Conservation (phyloP, 73 alveolate genomes). For the Durusdinium trenchii region DNA sequence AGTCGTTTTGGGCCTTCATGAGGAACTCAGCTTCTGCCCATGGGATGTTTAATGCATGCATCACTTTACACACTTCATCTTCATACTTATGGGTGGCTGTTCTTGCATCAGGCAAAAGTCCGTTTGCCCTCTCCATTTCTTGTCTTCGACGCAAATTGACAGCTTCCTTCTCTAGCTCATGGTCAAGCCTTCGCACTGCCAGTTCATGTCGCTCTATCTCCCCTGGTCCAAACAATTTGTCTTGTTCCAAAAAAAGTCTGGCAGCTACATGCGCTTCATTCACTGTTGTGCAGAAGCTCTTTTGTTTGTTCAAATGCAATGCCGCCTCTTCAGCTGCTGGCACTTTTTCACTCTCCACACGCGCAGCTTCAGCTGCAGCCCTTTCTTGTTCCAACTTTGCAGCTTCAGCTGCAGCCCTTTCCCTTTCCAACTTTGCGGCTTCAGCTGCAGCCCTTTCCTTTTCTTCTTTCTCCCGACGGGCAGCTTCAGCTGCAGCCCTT, state of each 20-base stretch:
- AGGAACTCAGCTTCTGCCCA: not conserved
- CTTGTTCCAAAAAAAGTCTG: too few species aligned
- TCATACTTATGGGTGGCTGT: not conserved
- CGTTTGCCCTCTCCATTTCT: not conserved
- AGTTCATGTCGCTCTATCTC: not conserved
- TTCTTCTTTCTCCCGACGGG: not conserved
- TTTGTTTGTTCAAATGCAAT: not conserved
- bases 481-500: not conserved
- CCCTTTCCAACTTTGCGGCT: not conserved
- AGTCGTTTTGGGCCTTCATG: not conserved
- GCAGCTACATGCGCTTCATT: not conserved
- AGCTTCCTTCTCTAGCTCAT: not conserved
- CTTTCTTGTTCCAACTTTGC: not conserved
- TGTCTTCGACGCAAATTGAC: not conserved
- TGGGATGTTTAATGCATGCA: not conserved
- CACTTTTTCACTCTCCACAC: not conserved
- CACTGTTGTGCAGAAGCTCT: not conserved
- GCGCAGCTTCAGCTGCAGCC: not conserved
- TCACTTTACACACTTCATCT: not conserved
- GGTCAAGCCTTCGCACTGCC: not conserved
- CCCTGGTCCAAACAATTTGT: too few species aligned
- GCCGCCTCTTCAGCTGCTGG: not conserved
- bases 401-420: not conserved
- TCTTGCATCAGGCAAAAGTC: not conserved
- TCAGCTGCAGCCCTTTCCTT: not conserved